phyloP scores from a whole-genome alignment of 116 monocot species.

The Iris pallida region DNA sequence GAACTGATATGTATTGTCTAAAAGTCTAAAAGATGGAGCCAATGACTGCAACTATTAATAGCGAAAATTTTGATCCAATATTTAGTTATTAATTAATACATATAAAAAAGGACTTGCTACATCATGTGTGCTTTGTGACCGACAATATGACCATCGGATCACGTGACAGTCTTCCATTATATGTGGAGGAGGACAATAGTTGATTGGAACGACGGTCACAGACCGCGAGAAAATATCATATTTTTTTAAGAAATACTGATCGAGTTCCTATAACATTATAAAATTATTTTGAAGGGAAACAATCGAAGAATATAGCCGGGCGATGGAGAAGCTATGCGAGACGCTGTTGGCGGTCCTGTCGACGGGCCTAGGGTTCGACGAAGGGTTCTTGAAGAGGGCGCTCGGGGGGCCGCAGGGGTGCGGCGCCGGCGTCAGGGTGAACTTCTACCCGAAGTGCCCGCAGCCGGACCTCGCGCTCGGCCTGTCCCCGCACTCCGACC shows the following conservation, averaged over 20 bases:
- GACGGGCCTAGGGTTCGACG: background rate
- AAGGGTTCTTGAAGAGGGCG: background rate
- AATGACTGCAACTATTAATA: too few relatives aligned
- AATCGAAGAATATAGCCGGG: background rate
- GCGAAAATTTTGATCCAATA: too few relatives aligned
- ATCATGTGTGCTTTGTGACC: too few relatives aligned
- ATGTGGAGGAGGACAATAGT: too few relatives aligned
- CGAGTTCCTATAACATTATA: too few relatives aligned
- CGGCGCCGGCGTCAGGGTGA: background rate
- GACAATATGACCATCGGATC: too few relatives aligned
- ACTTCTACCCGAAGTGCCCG: constrained; percentile 2
- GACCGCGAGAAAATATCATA: background rate
- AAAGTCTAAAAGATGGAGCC: too few relatives aligned
- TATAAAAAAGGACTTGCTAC: too few relatives aligned
- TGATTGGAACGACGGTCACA: too few relatives aligned
- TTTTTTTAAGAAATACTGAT: background rate
- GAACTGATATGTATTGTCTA: too few relatives aligned
- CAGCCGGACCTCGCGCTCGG: constrained; percentile 3
- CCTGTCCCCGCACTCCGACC: background rate
- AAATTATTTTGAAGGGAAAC: background rate
- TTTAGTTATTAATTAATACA: too few relatives aligned
- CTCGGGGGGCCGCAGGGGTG: background rate
- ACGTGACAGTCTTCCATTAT: too few relatives aligned
- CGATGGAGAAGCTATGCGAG: background rate
- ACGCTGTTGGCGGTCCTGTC: background rate